These are phyloP conservation scores for Detonula confervacea DNA, from an alignment of 352 stramenopile genomes.

Conservation along the genomic window DNA sequence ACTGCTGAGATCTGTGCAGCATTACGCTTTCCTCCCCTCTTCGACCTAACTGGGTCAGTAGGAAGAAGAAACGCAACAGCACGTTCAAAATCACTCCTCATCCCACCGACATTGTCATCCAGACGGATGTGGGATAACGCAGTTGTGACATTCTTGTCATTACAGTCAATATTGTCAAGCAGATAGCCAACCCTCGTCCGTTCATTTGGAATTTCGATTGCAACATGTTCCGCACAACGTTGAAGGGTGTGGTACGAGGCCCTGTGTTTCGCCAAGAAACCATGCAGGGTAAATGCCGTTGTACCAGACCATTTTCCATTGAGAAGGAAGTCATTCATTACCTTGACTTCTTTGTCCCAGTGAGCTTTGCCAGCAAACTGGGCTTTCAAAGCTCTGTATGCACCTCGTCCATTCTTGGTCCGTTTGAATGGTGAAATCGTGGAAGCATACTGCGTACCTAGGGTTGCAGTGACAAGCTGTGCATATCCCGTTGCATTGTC, in stretches of 20 bases:
- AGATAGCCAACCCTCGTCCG: slow-evolving; percentile 38
- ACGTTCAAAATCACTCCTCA: slow-evolving; percentile 12
- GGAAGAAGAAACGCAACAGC: slow-evolving; percentile 16
- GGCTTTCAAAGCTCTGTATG: slow-evolving; percentile 28
- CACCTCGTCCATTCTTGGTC: slow-evolving; percentile 32
- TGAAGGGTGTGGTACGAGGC: neutral
- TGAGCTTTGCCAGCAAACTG: slow-evolving; percentile 45
- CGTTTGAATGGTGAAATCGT: slow-evolving; percentile 36
- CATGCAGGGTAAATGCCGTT: slow-evolving; percentile 20
- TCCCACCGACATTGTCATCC: slow-evolving; percentile 21
- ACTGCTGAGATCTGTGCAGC: neutral
- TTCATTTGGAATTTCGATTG: slow-evolving; percentile 30
- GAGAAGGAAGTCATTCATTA: neutral
- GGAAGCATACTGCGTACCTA: slow-evolving; percentile 22
- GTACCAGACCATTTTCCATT: slow-evolving; percentile 28
- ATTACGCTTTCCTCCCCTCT: neutral
- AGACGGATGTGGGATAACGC: slow-evolving; percentile 19
- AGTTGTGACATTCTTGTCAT: slow-evolving; percentile 17
- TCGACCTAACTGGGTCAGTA: slow-evolving; percentile 1
- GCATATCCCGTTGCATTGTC: slow-evolving; percentile 38
- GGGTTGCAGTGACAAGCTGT: slow-evolving; percentile 30
- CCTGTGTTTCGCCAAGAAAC: slow-evolving; percentile 18
- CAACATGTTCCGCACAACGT: slow-evolving; percentile 8
- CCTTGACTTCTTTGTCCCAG: slow-evolving; percentile 26
- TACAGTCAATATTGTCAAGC: slow-evolving; percentile 26